Evolutionary conservation across 192 early-diverging fungal species (phyloP), one percentile per base, ranked within the genome.

Genomic region (Rhizophagus sp.): DNA sequence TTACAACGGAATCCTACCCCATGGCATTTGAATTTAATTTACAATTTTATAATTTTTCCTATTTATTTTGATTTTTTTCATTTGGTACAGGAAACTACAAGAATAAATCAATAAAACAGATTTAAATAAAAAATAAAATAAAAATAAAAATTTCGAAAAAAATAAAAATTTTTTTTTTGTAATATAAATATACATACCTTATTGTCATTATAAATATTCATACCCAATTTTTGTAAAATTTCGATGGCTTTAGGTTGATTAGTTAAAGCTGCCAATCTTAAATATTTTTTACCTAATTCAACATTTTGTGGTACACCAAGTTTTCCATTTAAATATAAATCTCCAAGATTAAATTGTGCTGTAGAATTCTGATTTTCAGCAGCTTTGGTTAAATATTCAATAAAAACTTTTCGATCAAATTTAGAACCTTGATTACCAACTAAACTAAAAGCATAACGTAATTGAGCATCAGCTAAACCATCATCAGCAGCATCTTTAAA

Each of bases 171-270:
- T 36, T 36, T 36, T 36, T 36, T 36, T 36, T 36, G 36, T 36
- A 36, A 36, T 0, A 36, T 44, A 44, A 44, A 10, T 44, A 9
- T 44, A 9, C 6, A 52, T 52, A 57, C 52, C 15, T 57, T 57
- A 19, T 65, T 65, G 41, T 68, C 66, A 10, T 41, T 24, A 47
- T 71, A 71, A 9, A 71, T 33, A 71, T 49, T 47, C 10, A 71
- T 47, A 9, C 24, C 69, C 41, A 71, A 47, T 24, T 25, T 71
- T 47, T 71, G 15, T 47, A 71, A 47, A 47, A 71, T 97, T 95
- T 71, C 41, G 9, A 47, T 71, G n/a, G 69, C 69, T 13, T 71
- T 47, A 25, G 24, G 39, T 44, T 71, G 69, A 25, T 71, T 71
- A 11, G 39, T 71, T 9, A 71, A 33, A 71, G 41, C 69, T 22